Evolutionary conservation across 129 eudicot genomes (phyloP).

Genomic region (Chrysanthemum lavandulifolium): DNA sequence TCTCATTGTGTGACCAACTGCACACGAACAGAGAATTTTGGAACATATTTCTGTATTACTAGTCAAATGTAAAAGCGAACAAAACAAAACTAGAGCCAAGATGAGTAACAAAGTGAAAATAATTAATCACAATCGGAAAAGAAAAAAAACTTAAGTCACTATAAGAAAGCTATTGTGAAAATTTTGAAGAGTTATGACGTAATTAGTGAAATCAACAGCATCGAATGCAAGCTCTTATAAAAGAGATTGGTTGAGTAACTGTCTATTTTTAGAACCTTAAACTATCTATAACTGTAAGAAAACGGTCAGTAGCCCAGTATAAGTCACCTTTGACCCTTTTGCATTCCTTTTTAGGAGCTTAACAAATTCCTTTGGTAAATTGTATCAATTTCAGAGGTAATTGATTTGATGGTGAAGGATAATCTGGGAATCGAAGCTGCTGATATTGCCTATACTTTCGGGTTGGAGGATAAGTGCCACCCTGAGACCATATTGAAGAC

Average conservation of each 20-base stretch:
- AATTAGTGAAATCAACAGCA: too few relatives aligned
- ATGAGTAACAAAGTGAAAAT: background rate
- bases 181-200: background rate
- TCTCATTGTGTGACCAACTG: background rate
- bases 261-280: background rate
- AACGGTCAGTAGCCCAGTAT: background rate
- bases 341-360: background rate
- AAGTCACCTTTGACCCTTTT: background rate
- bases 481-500: conserved; percentile 47
- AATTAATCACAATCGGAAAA: too few relatives aligned
- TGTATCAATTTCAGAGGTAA: conserved; percentile 45
- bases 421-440: conserved; percentile 65
- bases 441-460: conserved; percentile 56
- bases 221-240: background rate
- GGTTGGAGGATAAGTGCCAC: conserved; percentile 47
- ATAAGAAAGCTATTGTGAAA: too few relatives aligned
- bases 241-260: background rate
- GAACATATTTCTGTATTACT: background rate
- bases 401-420: conserved; percentile 51
- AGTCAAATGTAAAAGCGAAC: background rate
- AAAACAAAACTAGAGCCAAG: background rate
- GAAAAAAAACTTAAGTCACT: too few relatives aligned
- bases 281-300: background rate
- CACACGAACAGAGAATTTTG: background rate
- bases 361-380: conserved; percentile 3